Percentiles rank a stretch among this genome's conserved stretches.
Evolutionary conservation across 805 yeast species (phyloP).

Genomic region (Sugiyamaella americana): DNA sequence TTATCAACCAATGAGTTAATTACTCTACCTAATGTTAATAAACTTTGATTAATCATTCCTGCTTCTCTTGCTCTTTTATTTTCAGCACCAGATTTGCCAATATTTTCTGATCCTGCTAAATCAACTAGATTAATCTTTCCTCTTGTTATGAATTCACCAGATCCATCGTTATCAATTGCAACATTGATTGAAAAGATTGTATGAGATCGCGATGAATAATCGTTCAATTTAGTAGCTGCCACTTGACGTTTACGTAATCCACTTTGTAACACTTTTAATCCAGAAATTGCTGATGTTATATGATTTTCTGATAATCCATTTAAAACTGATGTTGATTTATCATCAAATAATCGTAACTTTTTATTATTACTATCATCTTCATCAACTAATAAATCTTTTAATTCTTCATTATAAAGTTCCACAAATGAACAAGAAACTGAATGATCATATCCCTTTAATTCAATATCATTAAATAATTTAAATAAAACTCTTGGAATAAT

Average conservation of each 20-base stretch:
- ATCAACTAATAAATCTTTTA: constrained; percentile 57
- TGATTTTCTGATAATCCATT: constrained; percentile 54
- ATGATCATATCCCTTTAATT: constrained; percentile 43
- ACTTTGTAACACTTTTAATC: constrained; percentile 43
- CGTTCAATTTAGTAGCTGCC: constrained; percentile 74
- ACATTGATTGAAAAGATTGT: constrained; percentile 61
- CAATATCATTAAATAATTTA: constrained; percentile 48
- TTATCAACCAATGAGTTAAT: constrained; percentile 66
- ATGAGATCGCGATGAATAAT: constrained; percentile 72
- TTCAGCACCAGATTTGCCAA: constrained; percentile 78
- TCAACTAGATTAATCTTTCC: constrained; percentile 77
- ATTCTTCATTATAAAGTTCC: constrained; percentile 83
- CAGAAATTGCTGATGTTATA: constrained; percentile 46
- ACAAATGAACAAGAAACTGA: constrained; percentile 72
- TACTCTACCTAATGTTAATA: constrained; percentile 82
- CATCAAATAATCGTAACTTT: constrained; percentile 51
- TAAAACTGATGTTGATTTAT: constrained; percentile 32
- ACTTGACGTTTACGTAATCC: constrained; percentile 65
- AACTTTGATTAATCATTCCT: constrained; percentile 84
- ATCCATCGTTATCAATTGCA: constrained; percentile 45
- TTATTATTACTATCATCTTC: constrained; percentile 32
- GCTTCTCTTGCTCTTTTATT: constrained; percentile 88
- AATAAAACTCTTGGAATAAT: constrained; percentile 55
- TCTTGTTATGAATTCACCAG: constrained; percentile 42
- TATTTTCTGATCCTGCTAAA: constrained; percentile 92